Base-by-base conservation (phyloP, 371 early-diverging fungal species). In the Chytridium lagenaria region DNA sequence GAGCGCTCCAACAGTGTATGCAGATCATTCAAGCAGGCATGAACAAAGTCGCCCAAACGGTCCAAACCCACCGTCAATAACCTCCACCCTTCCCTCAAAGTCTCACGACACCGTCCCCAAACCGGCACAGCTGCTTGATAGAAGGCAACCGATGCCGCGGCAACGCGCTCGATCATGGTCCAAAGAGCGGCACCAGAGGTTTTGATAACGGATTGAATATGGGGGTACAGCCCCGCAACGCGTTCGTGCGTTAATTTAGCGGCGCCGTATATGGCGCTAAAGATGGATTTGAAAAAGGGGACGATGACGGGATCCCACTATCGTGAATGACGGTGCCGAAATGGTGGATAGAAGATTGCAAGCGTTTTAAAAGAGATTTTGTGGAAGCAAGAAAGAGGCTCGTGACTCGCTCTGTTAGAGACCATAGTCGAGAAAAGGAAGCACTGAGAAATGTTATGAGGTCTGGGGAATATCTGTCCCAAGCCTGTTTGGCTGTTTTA, bases 221-320 rank as follows among this genome's bases (percentile, higher is more conserved):
- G 26, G 55, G 55, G 55, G 55, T 52, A 52, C 12, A 52, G 16
- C 26, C 5, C 5, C n/a, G 26, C 5, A 5, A 26, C n/a, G 26
- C 55, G n/a, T 23, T 52, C 55, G 5, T 23, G 26, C 5, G 23
- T 26, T 10, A n/a, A 5, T 5, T 26, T 52, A 23, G 23, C 5
- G n/a, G 55, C 23, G 5, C 5, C 26, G 5, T 7, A 12, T 5
- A 52, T 5, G 55, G n/a, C 23, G 5, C 16, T 5, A 10, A 26
- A 5, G n/a, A 52, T 26, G 26, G 55, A 52, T 23, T 52, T 10
- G n/a, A 52, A 52, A 26, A 52, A 52, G 12, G 55, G 55, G n/a
- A 52, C 26, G 55, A 52, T 52, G 55, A 52, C 26, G 55, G 55
- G 55, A 26, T 52, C 55, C 55, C 55, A 52, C 26, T 52, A 23